These are phyloP conservation scores for Erysimum pusillum DNA, from an alignment of 441 rosid genomes.

Conservation along the genomic window DNA sequence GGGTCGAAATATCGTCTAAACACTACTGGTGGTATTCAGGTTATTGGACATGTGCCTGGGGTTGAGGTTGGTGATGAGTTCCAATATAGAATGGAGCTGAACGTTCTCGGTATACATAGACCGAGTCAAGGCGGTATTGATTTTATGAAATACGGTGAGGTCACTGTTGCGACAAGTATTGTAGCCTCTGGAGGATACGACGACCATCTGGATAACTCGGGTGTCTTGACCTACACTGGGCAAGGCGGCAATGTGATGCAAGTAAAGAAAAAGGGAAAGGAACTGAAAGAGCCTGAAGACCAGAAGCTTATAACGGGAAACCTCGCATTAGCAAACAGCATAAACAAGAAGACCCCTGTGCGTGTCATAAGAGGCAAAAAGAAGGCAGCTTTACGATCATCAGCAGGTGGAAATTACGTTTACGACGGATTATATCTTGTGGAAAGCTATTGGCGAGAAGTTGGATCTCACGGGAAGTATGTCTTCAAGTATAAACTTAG, in stretches of 20 bases:
- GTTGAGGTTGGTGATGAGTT: constrained; percentile 93
- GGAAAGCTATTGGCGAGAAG: constrained; percentile 64
- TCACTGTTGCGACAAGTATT: constrained; percentile 66
- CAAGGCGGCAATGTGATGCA: constrained; percentile 77
- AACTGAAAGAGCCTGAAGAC: constrained; percentile 70
- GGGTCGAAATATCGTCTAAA: constrained; percentile 57
- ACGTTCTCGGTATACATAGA: constrained; percentile 85
- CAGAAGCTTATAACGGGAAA: constrained; percentile 83
- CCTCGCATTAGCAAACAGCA: constrained; percentile 76
- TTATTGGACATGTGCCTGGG: constrained; percentile 85
- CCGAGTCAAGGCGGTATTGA: constrained; percentile 83
- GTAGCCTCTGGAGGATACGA: constrained; percentile 90
- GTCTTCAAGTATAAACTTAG: constrained; percentile 74
- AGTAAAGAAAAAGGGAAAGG: constrained; percentile 19
- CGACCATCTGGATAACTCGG: constrained; percentile 76
- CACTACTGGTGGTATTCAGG: constrained; percentile 50
- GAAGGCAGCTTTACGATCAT: constrained; percentile 50
- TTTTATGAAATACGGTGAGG: constrained; percentile 55
- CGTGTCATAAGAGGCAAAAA: constrained; percentile 83
- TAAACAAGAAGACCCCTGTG: constrained; percentile 64
- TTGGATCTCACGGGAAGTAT: constrained; percentile 70
- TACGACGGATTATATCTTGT: constrained; percentile 88
- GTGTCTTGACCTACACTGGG: constrained; percentile 81
- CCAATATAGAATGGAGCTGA: constrained; percentile 81
- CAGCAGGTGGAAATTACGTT: constrained; percentile 53